Conservation (phyloP, 2,329 filamentous ascomycete species). For the Pseudogymnoascus sp. region DNA sequence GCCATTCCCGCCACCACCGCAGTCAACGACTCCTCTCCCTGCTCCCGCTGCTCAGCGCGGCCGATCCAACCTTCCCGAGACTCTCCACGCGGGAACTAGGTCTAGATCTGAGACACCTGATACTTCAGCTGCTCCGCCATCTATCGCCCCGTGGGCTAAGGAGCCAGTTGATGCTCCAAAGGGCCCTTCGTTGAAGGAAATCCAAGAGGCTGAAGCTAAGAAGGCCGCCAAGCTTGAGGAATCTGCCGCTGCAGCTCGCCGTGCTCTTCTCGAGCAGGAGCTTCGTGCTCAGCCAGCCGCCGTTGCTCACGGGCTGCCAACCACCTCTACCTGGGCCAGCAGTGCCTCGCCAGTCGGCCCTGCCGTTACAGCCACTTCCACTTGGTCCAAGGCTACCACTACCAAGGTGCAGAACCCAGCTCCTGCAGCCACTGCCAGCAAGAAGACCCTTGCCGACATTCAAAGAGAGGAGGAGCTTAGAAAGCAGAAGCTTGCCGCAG, state of each 20-base stretch:
- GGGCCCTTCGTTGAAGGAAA: constrained; percentile 89
- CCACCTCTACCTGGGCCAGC: constrained; percentile 71
- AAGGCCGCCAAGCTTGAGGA: constrained; percentile 88
- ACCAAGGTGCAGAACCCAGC: constrained; percentile 33
- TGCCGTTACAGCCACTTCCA: constrained; percentile 23
- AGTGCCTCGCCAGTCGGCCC: constrained; percentile 28
- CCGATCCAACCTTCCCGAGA: constrained; percentile 75
- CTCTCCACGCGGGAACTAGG: constrained; percentile 46
- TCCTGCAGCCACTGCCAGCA: constrained; percentile 37
- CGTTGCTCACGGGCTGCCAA: constrained; percentile 72
- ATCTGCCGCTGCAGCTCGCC: constrained; percentile 67
- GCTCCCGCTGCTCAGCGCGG: constrained; percentile 83
- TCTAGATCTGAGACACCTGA: constrained; percentile 70
- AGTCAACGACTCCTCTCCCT: constrained; percentile 73
- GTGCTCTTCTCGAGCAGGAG: constrained; percentile 74
- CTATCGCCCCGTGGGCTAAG: constrained; percentile 91
- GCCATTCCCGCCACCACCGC: constrained; percentile 61
- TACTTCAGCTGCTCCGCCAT: constrained; percentile 47
- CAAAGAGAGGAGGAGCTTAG: constrained; percentile 90
- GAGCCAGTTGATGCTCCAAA: constrained; percentile 68
- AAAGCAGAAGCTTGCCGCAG: constrained; percentile 63
- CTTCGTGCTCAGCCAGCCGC: constrained; percentile 53
- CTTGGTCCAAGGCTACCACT: constrained; percentile 43
- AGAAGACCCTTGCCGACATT: constrained; percentile 93
- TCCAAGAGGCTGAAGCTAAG: constrained; percentile 89